A percentile compares a stretch with the other conserved stretches of the same genome.
Evolutionary conservation across 768 basidiomycete genomes (phyloP).

Genomic region (Punctularia strigosozonata): DNA sequence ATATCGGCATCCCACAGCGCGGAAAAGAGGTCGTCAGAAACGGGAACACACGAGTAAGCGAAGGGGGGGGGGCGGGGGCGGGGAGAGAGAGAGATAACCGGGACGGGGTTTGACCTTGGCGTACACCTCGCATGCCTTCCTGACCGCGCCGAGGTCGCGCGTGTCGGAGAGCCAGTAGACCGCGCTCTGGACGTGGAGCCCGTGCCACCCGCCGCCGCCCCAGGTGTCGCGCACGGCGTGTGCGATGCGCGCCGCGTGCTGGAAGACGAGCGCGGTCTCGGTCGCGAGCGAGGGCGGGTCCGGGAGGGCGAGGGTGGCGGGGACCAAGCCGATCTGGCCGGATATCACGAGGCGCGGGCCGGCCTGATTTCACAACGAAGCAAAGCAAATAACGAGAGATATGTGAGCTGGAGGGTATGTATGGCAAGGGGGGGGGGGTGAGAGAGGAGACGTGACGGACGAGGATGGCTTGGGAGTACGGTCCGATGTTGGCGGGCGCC

Average conservation of each 20-base stretch:
- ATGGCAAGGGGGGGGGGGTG: not conserved
- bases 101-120: conserved; percentile 9
- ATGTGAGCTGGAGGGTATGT: conserved; percentile 1
- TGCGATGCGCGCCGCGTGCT: conserved; percentile 67
- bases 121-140: conserved; percentile 22
- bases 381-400: too few species aligned
- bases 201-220: conserved; percentile 48
- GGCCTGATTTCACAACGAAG: conserved; percentile 33
- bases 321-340: conserved; percentile 89
- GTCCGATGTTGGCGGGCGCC: conserved; percentile 98
- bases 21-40: too few species aligned
- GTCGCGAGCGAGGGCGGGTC: conserved; percentile 38
- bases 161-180: conserved; percentile 59
- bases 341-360: conserved; percentile 77
- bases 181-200: conserved; percentile 48
- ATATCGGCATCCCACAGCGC: too few species aligned
- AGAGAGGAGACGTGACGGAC: conserved; percentile 30
- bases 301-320: conserved; percentile 59
- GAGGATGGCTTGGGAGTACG: conserved; percentile 87
- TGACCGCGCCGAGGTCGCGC: conserved; percentile 27
- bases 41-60: too few species aligned
- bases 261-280: conserved; percentile 66
- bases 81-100: conserved; percentile 8
- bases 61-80: too few species aligned
- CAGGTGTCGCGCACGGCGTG: conserved; percentile 42